Evolutionary conservation across 768 basidiomycete species (phyloP).

Genomic region (Tulasnella sp.): DNA sequence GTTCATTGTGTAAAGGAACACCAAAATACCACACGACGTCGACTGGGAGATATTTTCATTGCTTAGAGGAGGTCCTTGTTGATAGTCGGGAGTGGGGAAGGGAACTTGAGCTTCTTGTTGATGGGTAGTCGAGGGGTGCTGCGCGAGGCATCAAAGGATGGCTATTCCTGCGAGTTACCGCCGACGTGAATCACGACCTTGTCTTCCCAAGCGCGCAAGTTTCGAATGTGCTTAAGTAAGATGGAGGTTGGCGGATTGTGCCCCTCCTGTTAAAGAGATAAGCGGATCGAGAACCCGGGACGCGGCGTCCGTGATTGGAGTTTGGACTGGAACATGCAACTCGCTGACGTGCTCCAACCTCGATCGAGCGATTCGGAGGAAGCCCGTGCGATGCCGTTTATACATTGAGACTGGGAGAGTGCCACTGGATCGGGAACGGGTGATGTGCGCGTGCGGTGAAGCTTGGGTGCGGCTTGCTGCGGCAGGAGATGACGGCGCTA

Average conservation of each 20-base stretch:
- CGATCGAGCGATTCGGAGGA: too few species aligned
- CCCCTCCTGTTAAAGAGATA: neutral
- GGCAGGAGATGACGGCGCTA: too few species aligned
- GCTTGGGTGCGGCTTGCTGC: too few species aligned
- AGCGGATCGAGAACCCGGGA: slow-evolving; percentile 44
- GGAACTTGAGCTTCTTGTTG: slow-evolving; percentile 37
- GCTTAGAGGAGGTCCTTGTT: slow-evolving; percentile 41
- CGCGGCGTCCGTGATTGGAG: neutral
- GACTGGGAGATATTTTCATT: slow-evolving; percentile 37
- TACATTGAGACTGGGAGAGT: too few species aligned
- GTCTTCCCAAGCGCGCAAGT: slow-evolving; percentile 60
- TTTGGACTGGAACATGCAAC: slow-evolving; percentile 34
- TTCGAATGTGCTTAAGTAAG: slow-evolving; percentile 73
- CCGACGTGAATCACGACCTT: slow-evolving; percentile 62
- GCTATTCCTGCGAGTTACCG: slow-evolving; percentile 75
- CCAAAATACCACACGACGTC: slow-evolving; percentile 40
- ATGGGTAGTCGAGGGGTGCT: slow-evolving; percentile 40
- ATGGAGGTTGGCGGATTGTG: slow-evolving; percentile 53
- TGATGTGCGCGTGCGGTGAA: too few species aligned
- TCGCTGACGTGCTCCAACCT: slow-evolving; percentile 57
- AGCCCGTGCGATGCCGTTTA: too few species aligned
- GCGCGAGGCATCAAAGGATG: slow-evolving; percentile 46
- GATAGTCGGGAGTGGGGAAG: slow-evolving; percentile 42
- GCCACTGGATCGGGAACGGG: too few species aligned
- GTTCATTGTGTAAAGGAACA: slow-evolving; percentile 33